Conservation (phyloP, 2,329 filamentous ascomycete genomes). For the Colletotrichum viniferum region DNA sequence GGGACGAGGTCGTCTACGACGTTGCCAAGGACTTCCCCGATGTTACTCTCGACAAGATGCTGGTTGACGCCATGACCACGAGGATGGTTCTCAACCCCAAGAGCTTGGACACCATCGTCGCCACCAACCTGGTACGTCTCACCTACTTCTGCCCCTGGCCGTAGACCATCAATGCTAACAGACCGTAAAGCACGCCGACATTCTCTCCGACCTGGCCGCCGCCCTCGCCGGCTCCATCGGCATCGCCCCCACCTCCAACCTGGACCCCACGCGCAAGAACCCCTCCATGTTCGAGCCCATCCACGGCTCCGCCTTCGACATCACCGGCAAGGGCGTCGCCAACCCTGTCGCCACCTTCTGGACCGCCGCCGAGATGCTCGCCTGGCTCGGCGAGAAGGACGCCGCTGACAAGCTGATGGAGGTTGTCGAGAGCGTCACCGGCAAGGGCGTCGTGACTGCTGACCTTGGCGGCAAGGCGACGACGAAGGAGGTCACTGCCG, state of each 20-base stretch:
- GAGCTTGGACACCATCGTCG: constrained; percentile 65
- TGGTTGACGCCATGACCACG: constrained; percentile 57
- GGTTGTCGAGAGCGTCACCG: constrained; percentile 53
- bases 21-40: constrained; percentile 63
- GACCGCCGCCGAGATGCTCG: constrained; percentile 58
- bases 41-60: constrained; percentile 66
- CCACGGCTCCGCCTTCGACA: constrained; percentile 59
- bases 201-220: constrained; percentile 70
- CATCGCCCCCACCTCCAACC: constrained; percentile 68
- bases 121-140: constrained; percentile 56
- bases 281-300: constrained; percentile 63
- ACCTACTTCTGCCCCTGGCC: rapidly evolving
- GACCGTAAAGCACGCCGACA: constrained; percentile 52
- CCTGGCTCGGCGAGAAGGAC: constrained; percentile 55
- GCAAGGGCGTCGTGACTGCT: constrained; percentile 50
- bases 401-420: constrained; percentile 51
- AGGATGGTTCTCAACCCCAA: constrained; percentile 64
- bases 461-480: constrained; percentile 50
- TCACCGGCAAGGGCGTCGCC: constrained; percentile 55
- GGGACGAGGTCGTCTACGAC: constrained; percentile 65
- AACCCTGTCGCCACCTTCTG: constrained; percentile 61
- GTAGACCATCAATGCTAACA: neutral
- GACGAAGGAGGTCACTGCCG: constrained; percentile 20
- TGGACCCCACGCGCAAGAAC: constrained; percentile 61
- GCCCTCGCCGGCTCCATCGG: constrained; percentile 72